Percentiles rank a stretch among this genome's conserved stretches.
These are phyloP conservation scores for Axilococcus clingmanii DNA, from an alignment of 139 green algal genomes.

Conservation along the genomic window DNA sequence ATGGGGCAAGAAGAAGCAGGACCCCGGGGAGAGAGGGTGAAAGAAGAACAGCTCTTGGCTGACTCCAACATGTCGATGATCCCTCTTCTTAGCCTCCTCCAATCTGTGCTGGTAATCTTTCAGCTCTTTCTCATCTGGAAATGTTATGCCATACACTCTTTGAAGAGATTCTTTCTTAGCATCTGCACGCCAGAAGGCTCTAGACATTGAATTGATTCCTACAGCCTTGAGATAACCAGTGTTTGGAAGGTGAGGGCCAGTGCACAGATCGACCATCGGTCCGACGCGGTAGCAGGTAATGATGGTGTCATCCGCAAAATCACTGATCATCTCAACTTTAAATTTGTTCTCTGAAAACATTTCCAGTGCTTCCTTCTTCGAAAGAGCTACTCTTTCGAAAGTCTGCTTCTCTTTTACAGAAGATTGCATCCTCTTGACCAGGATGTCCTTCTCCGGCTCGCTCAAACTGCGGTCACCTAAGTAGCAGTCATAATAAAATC, in stretches of 20 bases:
- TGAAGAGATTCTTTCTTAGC: slow-evolving; percentile 69
- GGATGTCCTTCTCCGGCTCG: slow-evolving; percentile 51
- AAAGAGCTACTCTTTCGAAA: slow-evolving; percentile 88
- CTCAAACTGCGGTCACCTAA: slow-evolving; percentile 69
- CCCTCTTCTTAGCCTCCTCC: slow-evolving; percentile 96
- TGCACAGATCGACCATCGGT: slow-evolving; percentile 95
- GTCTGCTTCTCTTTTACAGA: slow-evolving; percentile 78
- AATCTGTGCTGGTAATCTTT: slow-evolving; percentile 91
- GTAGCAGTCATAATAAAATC: slow-evolving; percentile 99
- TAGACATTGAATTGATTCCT: slow-evolving; percentile 56
- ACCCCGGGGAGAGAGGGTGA: slow-evolving; percentile 78
- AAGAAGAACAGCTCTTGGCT: slow-evolving; percentile 96
- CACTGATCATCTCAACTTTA: slow-evolving; percentile 95
- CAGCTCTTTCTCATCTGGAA: slow-evolving; percentile 86
- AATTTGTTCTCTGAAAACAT: slow-evolving; percentile 99
- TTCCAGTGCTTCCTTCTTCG: slow-evolving; percentile 76
- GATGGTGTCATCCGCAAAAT: slow-evolving; percentile 66
- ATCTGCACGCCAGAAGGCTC: slow-evolving; percentile 85
- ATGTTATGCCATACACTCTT: slow-evolving; percentile 96
- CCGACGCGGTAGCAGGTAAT: slow-evolving; percentile 80
- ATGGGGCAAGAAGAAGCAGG: slow-evolving; percentile 90
- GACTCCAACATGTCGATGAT: slow-evolving; percentile 86
- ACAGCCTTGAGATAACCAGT: slow-evolving; percentile 76
- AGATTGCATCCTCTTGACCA: slow-evolving; percentile 73
- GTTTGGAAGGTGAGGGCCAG: slow-evolving; percentile 87